Base-by-base conservation (phyloP, 352 stramenopile species). In the Phytophthora vignae region DNA sequence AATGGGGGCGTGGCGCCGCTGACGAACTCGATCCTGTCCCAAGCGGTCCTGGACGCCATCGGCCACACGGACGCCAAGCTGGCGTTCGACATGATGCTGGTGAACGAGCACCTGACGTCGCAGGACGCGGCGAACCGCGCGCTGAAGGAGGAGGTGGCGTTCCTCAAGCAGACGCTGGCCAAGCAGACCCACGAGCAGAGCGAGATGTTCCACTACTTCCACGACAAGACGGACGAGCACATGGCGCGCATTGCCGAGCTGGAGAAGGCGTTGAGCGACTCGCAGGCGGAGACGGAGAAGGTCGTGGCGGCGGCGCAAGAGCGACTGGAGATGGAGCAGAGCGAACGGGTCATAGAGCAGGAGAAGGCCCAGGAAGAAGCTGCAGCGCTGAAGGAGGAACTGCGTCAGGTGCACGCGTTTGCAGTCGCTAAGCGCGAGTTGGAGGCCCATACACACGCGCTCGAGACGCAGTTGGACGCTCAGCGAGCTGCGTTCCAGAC, bases 121-220 rank as follows among this genome's bases (percentile, higher is more conserved):
- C 77, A 72, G 49, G 81, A 88, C 21, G 49, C 53, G 1, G 75
- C 80, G 6, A 81, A 81, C 60, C 72, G 66, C 14, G 76, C 62
- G 10, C 19, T 83, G 21, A 84, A 84, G n/a, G 69, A 82, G 6
- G 81, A 92, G 53, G 76, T 81, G 7, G 50, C 65, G 19, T 82
- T 90, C 44, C 54, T 94, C 7, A 86, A 85, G 44, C 60, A 81
- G 19, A 58, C 68, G 29, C 48, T 90, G 53, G 77, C 68, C 14
- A 81, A 76, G 14, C 76, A 82, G 42, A 82, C 67, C 1, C 75
- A 80, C 19, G 83, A 95, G 38, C 81, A 95, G 61, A 88, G 75
- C 49, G 92, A 97, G 27, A 93, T 97, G 71, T 96, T 96, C 62
- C 92, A 92, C 57, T 95, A 96, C 64, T 87, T 97, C 31, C 88